Evolutionary conservation across 805 yeast species (phyloP), one percentile per base, ranked within the genome.

Genomic region (Diddensiella caesifluorescens): DNA sequence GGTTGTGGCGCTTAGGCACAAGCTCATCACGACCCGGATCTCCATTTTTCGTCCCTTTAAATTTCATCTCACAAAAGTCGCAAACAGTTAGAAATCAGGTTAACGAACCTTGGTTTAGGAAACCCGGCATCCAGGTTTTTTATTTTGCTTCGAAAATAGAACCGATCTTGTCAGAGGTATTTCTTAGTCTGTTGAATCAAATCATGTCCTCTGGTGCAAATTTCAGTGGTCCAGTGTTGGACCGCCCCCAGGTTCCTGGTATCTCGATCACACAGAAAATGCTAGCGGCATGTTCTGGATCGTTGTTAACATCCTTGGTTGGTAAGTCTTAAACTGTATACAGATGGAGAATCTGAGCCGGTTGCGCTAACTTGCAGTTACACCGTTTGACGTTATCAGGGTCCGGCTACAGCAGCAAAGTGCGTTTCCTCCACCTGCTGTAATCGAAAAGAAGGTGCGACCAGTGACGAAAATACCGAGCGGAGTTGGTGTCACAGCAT

Each of bases 331-430:
- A n/a, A n/a, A n/a, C n/a, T n/a, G n/a, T n/a, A n/a, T 12, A 20
- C 5, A 27, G 5, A n/a, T 5, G 25, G 15, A 21, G 26, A 15
- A 23, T 20, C n/a, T 12, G n/a, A 30, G 27, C 27, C 27, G 27
- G 12, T 12, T 23, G 27, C 7, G 7, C 12, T 12, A 23, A 23
- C 20, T 40, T 22, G 21, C 48, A 7, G 65, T 61, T 26, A 68
- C 69, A 25, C 72, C 72, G 9, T 62, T 68, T 35, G 72, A 68
- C 41, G 73, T 68, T 5, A 64, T 66, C 6, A 51, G 72, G 15
- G 71, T 68, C 2, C 62, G 72, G 3, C 50, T 68, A 50, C 72
- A 68, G 54, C 65, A 67, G 39, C 63, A 63, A 29, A 54, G 61
- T 30, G 57, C 62, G 3, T 16, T 22, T 4, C 10, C n/a, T 9